Conservation (phyloP, 805 yeast genomes). For the Allodekkera sacchari region DNA sequence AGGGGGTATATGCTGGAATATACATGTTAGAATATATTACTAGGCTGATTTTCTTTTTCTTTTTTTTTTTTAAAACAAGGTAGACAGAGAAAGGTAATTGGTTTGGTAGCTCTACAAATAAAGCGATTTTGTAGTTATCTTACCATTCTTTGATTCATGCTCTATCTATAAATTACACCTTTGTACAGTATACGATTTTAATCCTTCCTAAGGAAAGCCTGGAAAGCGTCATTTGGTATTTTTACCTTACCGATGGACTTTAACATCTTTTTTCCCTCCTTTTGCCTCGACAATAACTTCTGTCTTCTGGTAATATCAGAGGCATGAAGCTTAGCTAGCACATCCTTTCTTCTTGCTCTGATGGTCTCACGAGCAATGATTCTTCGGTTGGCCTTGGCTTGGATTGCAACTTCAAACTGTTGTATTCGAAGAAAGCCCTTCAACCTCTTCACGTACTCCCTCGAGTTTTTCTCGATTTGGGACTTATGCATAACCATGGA, state of each 20-base stretch:
- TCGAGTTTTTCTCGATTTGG: conserved; percentile 64
- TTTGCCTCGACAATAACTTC: conserved; percentile 79
- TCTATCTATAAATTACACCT: no score
- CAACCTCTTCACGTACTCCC: conserved; percentile 76
- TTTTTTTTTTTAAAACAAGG: no score
- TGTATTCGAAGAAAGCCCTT: conserved; percentile 75
- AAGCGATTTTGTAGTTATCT: no score
- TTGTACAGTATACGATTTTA: no score
- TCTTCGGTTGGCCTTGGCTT: conserved; percentile 74
- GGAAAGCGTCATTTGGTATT: conserved; percentile 81
- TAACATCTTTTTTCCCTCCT: conserved; percentile 86
- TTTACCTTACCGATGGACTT: conserved; percentile 70
- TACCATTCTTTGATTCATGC: no score
- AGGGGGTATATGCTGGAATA: no score
- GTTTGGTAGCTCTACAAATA: no score
- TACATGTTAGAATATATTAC: no score
- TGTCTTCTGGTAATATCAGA: conserved; percentile 86
- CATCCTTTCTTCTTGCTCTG: conserved; percentile 90
- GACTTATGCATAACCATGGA: conserved; percentile 84
- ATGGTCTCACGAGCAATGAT: conserved; percentile 89
- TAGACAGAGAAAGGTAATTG: no score
- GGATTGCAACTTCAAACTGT: conserved; percentile 86
- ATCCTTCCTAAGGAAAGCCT: conserved; percentile 56
- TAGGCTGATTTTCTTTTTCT: no score
- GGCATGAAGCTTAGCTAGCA: conserved; percentile 88